These are phyloP conservation scores for Teunomyces kruisii DNA, from an alignment of 805 yeast species.

Conservation along the genomic window DNA sequence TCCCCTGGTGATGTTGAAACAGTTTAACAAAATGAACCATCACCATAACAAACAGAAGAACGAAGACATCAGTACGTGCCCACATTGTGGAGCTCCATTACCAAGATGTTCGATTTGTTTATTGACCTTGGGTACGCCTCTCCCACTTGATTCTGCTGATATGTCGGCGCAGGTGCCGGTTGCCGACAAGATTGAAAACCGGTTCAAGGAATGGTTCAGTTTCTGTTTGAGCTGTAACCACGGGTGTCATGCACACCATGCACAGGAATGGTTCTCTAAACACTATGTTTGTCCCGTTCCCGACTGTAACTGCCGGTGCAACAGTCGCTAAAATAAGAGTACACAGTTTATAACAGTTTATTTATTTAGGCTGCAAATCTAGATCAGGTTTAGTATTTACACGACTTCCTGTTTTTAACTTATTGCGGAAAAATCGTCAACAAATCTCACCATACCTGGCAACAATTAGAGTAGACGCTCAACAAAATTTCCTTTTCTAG, in stretches of 20 bases:
- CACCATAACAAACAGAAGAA: conserved; percentile 12
- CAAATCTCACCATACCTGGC: conserved; percentile 2
- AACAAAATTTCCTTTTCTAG: neutral
- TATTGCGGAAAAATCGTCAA: conserved; percentile 6
- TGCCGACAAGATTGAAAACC: conserved; percentile 32
- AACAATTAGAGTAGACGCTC: conserved; percentile 1
- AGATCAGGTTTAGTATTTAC: conserved; percentile 1
- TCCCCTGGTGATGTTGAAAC: conserved; percentile 27
- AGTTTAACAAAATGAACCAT: conserved; percentile 30
- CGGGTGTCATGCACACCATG: conserved; percentile 93
- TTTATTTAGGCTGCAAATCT: conserved; percentile 1
- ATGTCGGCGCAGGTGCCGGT: conserved; percentile 16
- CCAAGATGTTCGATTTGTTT: conserved; percentile 92
- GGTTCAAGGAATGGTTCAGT: conserved; percentile 81
- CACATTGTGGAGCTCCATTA: conserved; percentile 81
- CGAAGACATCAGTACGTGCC: conserved; percentile 49
- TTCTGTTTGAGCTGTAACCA: conserved; percentile 90
- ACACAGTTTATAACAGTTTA: too few relatives aligned
- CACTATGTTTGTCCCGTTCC: conserved; percentile 93
- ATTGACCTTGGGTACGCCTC: conserved; percentile 69
- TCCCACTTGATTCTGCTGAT: conserved; percentile 43
- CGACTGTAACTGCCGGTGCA: conserved; percentile 84
- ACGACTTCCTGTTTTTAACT: conserved; percentile 1
- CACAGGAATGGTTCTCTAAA: conserved; percentile 91
- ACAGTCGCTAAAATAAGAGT: conserved; percentile 40